Percentiles rank a stretch among this genome's conserved stretches.
Conservation (phyloP, 495 filamentous ascomycete species). For the Aspergillus egyptiacus region DNA sequence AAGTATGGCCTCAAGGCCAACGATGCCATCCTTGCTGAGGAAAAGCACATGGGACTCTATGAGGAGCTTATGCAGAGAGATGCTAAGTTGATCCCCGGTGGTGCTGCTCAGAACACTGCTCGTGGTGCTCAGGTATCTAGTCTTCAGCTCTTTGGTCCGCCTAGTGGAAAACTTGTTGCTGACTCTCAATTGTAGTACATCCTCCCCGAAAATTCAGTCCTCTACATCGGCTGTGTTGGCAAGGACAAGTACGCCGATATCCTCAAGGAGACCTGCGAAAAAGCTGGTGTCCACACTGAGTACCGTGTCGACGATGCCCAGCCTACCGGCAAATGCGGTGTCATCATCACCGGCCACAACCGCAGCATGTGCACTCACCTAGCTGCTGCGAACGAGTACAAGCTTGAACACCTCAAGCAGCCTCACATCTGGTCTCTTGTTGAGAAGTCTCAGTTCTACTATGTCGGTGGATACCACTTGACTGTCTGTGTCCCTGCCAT, state of each 20-base stretch:
- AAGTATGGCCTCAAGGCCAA: slow-evolving; percentile 93
- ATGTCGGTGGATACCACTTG: slow-evolving; percentile 86
- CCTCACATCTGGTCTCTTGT: slow-evolving; percentile 87
- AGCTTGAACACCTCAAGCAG: slow-evolving; percentile 86
- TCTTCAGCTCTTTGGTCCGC: neutral
- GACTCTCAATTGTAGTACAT: slow-evolving; percentile 59
- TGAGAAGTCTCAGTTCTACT: slow-evolving; percentile 81
- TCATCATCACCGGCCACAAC: slow-evolving; percentile 93
- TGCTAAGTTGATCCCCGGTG: slow-evolving; percentile 91
- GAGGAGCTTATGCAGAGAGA: slow-evolving; percentile 83
- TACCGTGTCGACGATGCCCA: slow-evolving; percentile 80
- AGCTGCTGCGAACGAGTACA: slow-evolving; percentile 93
- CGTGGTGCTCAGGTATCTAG: slow-evolving; percentile 76
- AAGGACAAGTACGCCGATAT: slow-evolving; percentile 85
- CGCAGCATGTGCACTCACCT: slow-evolving; percentile 92
- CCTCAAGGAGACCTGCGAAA: slow-evolving; percentile 69
- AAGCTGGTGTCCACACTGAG: slow-evolving; percentile 82
- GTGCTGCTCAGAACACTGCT: slow-evolving; percentile 97
- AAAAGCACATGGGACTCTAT: slow-evolving; percentile 81
- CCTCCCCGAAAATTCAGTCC: slow-evolving; percentile 74
- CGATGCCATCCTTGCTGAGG: slow-evolving; percentile 94
- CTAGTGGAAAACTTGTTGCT: neutral
- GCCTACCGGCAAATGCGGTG: slow-evolving; percentile 89
- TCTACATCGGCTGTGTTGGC: slow-evolving; percentile 91
- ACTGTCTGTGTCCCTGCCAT: slow-evolving; percentile 87